Evolutionary conservation across 208 protist genomes (phyloP).

Genomic region (Crithidia thermophila): DNA sequence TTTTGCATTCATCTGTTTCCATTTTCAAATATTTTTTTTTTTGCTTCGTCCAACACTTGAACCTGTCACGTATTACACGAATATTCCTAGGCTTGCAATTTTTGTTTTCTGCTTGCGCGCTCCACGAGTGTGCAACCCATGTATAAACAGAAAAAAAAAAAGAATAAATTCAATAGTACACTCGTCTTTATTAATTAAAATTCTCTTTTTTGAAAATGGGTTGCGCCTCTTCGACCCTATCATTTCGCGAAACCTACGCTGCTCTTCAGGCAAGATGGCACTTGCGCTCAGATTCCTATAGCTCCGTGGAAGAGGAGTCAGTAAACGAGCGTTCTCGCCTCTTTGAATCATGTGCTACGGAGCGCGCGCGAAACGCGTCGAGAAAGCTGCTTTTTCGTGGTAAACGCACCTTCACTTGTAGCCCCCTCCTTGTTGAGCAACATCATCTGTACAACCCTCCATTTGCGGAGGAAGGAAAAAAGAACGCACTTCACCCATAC

Average conservation of each 20-base stretch:
- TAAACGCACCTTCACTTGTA: conserved; percentile 9
- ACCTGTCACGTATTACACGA: no score
- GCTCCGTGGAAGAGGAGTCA: background rate
- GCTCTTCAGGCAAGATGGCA: conserved; percentile 22
- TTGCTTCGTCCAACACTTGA: no score
- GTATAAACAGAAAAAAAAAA: no score
- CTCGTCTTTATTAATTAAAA: background rate
- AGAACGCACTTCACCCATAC: conserved; percentile 21
- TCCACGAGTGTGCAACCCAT: no score
- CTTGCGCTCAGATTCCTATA: conserved; percentile 14
- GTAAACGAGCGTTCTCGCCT: conserved; percentile 20
- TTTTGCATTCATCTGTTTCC: background rate
- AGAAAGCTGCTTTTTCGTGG: conserved; percentile 5
- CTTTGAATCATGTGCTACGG: conserved; percentile 21
- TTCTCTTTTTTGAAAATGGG: conserved; percentile 19
- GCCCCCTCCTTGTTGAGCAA: conserved; percentile 28
- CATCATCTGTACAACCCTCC: background rate
- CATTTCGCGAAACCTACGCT: conserved; percentile 27
- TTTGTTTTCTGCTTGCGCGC: no score
- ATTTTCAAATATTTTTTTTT: conserved; percentile 5
- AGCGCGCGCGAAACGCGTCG: conserved; percentile 10
- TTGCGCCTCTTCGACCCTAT: conserved; percentile 22
- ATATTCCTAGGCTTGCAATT: background rate
- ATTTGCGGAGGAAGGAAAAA: conserved; percentile 16
- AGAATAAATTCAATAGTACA: no score